Evolutionary conservation across 805 yeast species (phyloP).

Genomic region (Jamesozyma lodderae): DNA sequence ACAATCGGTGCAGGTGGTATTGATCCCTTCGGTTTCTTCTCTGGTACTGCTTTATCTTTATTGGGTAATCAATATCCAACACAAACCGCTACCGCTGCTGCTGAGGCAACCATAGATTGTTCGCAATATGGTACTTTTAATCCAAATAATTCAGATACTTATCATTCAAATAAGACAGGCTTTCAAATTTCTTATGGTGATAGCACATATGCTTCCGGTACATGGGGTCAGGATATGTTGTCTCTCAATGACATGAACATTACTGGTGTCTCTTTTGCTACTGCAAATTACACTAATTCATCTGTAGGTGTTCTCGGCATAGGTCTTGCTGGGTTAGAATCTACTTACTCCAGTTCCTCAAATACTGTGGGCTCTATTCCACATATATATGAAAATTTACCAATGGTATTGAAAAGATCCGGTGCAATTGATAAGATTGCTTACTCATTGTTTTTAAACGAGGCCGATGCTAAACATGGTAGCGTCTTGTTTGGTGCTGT

Average conservation of each 20-base stretch:
- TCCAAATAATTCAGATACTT: constrained; percentile 28
- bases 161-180: constrained; percentile 25
- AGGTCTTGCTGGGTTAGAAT: constrained; percentile 52
- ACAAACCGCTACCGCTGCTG: not conserved
- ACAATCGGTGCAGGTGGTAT: not conserved
- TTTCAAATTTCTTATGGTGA: constrained; percentile 47
- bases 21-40: constrained; percentile 1
- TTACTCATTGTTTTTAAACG: constrained; percentile 41
- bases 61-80: not conserved
- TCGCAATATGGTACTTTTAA: constrained; percentile 34
- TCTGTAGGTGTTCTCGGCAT: constrained; percentile 42
- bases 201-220: constrained; percentile 39
- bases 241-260: constrained; percentile 44
- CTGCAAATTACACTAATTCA: constrained; percentile 30
- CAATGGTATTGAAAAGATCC: constrained; percentile 11
- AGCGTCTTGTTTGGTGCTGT: constrained; percentile 37
- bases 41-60: not conserved
- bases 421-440: constrained; percentile 37
- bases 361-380: constrained; percentile 4
- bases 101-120: constrained; percentile 25
- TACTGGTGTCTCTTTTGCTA: constrained; percentile 25
- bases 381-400: constrained; percentile 14
- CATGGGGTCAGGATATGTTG: constrained; percentile 39
- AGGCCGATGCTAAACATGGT: constrained; percentile 36
- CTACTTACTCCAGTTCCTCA: constrained; percentile 35